phyloP scores from a whole-genome alignment of 306 rosid genomes.

The Rosa lucieae region DNA sequence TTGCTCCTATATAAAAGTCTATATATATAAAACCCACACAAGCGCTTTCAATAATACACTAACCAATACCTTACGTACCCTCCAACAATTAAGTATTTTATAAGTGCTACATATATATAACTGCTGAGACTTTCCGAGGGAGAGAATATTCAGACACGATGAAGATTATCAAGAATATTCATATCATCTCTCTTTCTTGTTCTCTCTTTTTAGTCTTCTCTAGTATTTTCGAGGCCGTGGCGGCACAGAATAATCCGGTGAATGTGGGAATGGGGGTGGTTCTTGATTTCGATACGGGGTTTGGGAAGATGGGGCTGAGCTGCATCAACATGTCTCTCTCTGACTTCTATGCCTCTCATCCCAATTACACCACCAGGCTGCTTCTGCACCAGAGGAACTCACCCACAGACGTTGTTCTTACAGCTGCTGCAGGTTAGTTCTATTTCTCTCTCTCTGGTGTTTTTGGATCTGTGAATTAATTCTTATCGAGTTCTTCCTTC shows the following conservation, averaged over 20 bases:
- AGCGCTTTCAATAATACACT: not conserved
- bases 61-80: not conserved
- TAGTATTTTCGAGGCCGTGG: not conserved
- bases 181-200: not conserved
- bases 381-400: conserved; percentile 20
- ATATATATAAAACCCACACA: not conserved
- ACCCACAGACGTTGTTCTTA: conserved; percentile 11
- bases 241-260: conserved; percentile 1
- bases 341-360: conserved; percentile 30
- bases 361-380: conserved; percentile 29
- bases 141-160: not conserved
- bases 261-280: conserved; percentile 43
- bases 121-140: not conserved
- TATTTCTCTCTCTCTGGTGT: not conserved
- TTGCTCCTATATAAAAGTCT: not conserved
- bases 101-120: not conserved
- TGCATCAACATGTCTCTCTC: conserved; percentile 42
- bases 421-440: conserved; percentile 29
- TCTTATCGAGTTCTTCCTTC: not conserved
- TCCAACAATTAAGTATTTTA: not conserved
- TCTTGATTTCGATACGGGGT: conserved; percentile 1
- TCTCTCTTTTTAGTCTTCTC: not conserved
- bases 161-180: not conserved
- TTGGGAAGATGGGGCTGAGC: conserved; percentile 33
- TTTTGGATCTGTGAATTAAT: not conserved